Evolutionary conservation across 805 yeast genomes (phyloP).

Genomic region (Metschnikowia vanudenii): DNA sequence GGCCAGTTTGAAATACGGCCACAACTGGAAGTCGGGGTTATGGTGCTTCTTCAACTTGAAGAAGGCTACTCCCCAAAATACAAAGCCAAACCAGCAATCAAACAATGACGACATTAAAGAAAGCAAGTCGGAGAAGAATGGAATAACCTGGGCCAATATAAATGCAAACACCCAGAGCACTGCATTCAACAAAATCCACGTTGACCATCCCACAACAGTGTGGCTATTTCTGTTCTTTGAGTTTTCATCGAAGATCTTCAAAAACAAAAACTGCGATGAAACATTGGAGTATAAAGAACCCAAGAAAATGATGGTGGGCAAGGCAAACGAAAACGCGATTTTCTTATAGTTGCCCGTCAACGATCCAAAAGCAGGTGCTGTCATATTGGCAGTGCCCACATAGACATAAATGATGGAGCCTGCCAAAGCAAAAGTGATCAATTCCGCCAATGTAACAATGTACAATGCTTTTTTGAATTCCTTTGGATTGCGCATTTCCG

Average conservation of each 20-base stretch:
- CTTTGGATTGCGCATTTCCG: conserved; percentile 56
- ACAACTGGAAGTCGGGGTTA: conserved; percentile 18
- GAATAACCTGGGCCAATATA: conserved; percentile 61
- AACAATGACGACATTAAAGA: conserved; percentile 60
- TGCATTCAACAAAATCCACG: conserved; percentile 47
- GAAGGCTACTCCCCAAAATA: conserved; percentile 61
- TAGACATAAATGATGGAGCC: conserved; percentile 61
- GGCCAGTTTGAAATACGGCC: conserved; percentile 28
- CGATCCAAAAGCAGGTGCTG: conserved; percentile 62
- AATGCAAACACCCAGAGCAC: conserved; percentile 53
- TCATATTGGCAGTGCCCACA: conserved; percentile 52
- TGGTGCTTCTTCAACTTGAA: conserved; percentile 39
- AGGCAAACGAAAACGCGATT: conserved; percentile 57
- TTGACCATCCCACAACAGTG: conserved; percentile 51
- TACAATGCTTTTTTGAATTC: conserved; percentile 58
- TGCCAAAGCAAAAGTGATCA: conserved; percentile 49
- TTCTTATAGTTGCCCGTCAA: conserved; percentile 46
- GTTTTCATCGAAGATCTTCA: conserved; percentile 40
- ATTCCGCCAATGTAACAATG: conserved; percentile 50
- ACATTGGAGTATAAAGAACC: conserved; percentile 58
- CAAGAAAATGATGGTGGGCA: conserved; percentile 56
- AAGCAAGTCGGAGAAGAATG: conserved; percentile 58
- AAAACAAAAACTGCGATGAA: conserved; percentile 51
- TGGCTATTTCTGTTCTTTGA: conserved; percentile 47
- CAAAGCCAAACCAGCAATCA: conserved; percentile 66